phyloP scores from a whole-genome alignment of 768 basidiomycete species.

The Russula vinacea region DNA sequence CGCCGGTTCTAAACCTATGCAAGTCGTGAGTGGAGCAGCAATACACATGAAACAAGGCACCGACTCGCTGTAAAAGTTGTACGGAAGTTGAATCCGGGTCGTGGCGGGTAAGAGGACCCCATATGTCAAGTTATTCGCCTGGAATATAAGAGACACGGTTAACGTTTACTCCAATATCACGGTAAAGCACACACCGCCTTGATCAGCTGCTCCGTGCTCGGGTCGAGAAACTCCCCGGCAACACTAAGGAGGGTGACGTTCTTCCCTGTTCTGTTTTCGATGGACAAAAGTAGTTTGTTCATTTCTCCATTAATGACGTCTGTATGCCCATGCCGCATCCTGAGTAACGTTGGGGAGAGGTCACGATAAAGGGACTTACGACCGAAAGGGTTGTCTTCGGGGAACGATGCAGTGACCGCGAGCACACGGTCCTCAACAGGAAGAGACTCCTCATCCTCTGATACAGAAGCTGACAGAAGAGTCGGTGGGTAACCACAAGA shows the following conservation, averaged over 20 bases:
- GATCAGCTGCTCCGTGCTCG: constrained; percentile 57
- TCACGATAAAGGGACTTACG: constrained; percentile 48
- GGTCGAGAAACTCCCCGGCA: constrained; percentile 64
- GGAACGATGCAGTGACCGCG: constrained; percentile 53
- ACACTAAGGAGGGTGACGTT: constrained; percentile 67
- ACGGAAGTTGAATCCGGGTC: constrained; percentile 64
- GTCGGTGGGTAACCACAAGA: background rate
- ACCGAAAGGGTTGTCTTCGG: constrained; percentile 70
- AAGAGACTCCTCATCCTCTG: constrained; percentile 29
- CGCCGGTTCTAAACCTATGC: constrained; percentile 20
- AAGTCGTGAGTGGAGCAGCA: constrained; percentile 5
- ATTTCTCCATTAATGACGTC: constrained; percentile 83
- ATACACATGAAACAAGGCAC: constrained; percentile 34
- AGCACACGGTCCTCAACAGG: constrained; percentile 51
- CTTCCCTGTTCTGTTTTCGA: constrained; percentile 74
- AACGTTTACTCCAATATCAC: constrained; percentile 1
- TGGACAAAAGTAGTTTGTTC: constrained; percentile 58
- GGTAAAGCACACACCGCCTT: constrained; percentile 59
- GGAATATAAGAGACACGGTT: constrained; percentile 7
- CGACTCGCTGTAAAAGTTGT: constrained; percentile 78
- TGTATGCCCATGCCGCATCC: constrained; percentile 34
- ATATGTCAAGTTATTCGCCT: constrained; percentile 61
- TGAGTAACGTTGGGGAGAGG: constrained; percentile 3
- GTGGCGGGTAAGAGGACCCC: constrained; percentile 51
- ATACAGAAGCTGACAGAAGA: background rate